Evolutionary conservation across 805 yeast genomes (phyloP).

Genomic region (Scheffersomyces lignosus): DNA sequence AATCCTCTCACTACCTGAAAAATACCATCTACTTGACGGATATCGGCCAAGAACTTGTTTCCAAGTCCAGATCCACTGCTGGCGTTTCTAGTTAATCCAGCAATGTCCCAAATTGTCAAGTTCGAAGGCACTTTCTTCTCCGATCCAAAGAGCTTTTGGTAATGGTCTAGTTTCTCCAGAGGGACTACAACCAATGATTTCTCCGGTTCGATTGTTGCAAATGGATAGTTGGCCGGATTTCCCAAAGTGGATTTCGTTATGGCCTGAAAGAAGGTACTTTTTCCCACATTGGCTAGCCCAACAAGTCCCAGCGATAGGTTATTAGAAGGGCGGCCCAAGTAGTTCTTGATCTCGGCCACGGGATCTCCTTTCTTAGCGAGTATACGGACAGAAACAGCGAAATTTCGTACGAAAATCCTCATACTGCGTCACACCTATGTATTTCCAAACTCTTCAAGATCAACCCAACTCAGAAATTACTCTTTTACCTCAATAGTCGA

Average conservation of each 20-base stretch:
- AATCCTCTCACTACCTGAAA: conserved; percentile 70
- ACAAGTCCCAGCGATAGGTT: conserved; percentile 44
- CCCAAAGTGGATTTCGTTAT: conserved; percentile 59
- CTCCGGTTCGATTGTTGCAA: conserved; percentile 76
- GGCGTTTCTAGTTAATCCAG: conserved; percentile 60
- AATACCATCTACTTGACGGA: conserved; percentile 69
- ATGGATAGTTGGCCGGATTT: conserved; percentile 59
- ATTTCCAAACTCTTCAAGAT: no score
- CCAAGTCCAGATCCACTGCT: conserved; percentile 69
- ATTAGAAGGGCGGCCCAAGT: conserved; percentile 37
- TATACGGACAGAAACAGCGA: not conserved
- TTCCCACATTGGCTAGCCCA: conserved; percentile 62
- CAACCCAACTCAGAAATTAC: no score
- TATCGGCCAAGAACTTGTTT: conserved; percentile 68
- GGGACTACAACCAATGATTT: conserved; percentile 34
- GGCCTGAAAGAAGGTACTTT: conserved; percentile 49
- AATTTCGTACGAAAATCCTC: not conserved
- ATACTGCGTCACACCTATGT: no score
- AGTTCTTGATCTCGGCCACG: conserved; percentile 2
- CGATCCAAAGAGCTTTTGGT: conserved; percentile 50
- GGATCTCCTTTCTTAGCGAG: conserved; percentile 4
- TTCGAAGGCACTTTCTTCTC: conserved; percentile 52
- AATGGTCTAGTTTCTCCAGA: conserved; percentile 42
- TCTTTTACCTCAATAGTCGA: no score
- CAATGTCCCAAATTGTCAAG: conserved; percentile 60